Evolutionary conservation across 2,329 filamentous ascomycete genomes (phyloP).

Genomic region (Chaetothyriales sp.): DNA sequence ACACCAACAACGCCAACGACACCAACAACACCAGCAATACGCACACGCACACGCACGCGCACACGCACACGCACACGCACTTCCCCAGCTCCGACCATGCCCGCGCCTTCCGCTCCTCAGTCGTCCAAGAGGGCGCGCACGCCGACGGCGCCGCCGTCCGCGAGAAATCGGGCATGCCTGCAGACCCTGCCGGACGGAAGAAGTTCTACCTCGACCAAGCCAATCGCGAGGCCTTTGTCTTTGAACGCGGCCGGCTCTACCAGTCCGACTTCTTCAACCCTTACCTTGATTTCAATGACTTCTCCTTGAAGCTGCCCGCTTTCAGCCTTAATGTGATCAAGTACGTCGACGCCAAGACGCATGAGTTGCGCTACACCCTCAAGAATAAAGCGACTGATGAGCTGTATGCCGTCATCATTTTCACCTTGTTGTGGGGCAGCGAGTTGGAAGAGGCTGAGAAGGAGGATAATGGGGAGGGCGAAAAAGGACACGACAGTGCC

Average conservation of each 20-base stretch:
- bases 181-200: constrained; percentile 40
- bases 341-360: constrained; percentile 52
- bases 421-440: constrained; percentile 50
- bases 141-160: constrained; percentile 38
- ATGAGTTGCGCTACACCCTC: constrained; percentile 80
- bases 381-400: constrained; percentile 63
- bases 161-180: constrained; percentile 38
- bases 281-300: constrained; percentile 68
- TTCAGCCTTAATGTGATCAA: constrained; percentile 25
- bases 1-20: no score
- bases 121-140: constrained; percentile 54
- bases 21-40: background rate
- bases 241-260: constrained; percentile 50
- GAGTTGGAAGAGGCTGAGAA: constrained; percentile 16
- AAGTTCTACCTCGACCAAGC: constrained; percentile 47
- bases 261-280: constrained; percentile 73
- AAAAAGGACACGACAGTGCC: background rate
- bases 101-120: constrained; percentile 35
- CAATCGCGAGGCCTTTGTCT: constrained; percentile 44
- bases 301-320: constrained; percentile 27
- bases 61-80: constrained; percentile 10
- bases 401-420: constrained; percentile 67
- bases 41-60: background rate
- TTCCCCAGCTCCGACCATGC: constrained; percentile 8
- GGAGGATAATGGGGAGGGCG: constrained; percentile 5